These are phyloP conservation scores for Sergeia podlipaevii DNA, from an alignment of 208 protist species.

Conservation along the genomic window DNA sequence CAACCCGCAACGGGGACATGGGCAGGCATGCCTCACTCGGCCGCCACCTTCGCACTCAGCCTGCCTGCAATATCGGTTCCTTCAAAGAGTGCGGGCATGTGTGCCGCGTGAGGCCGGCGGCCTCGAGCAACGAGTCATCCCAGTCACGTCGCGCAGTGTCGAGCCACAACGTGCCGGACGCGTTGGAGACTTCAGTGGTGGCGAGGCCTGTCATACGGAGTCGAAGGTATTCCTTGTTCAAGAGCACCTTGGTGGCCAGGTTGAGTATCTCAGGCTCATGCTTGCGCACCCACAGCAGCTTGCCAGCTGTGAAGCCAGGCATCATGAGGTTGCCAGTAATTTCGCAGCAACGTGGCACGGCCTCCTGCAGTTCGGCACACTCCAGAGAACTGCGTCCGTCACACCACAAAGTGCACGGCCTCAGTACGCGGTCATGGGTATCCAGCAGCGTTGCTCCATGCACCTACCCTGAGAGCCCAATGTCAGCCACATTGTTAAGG, in stretches of 20 bases:
- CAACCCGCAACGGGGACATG: conserved; percentile 56
- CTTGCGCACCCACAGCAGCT: conserved; percentile 72
- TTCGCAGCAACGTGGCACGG: conserved; percentile 42
- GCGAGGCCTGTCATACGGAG: conserved; percentile 64
- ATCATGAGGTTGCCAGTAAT: conserved; percentile 82
- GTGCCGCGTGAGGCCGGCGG: conserved; percentile 52
- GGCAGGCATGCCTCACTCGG: conserved; percentile 45
- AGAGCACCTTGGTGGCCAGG: conserved; percentile 54
- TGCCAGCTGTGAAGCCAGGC: conserved; percentile 80
- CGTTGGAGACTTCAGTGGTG: conserved; percentile 70
- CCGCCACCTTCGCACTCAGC: conserved; percentile 31
- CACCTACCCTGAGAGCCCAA: conserved; percentile 74
- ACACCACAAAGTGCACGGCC: conserved; percentile 81
- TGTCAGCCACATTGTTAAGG: conserved; percentile 37
- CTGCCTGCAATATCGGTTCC: conserved; percentile 51
- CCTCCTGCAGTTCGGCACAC: conserved; percentile 61
- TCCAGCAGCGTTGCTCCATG: conserved; percentile 70
- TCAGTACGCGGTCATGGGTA: conserved; percentile 47
- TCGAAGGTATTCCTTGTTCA: conserved; percentile 77
- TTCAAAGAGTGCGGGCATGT: conserved; percentile 78
- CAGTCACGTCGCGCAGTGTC: conserved; percentile 64
- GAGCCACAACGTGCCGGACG: conserved; percentile 75
- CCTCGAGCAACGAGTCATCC: conserved; percentile 51
- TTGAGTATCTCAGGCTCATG: conserved; percentile 61
- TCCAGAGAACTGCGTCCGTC: conserved; percentile 62